Percentiles rank a stretch among this genome's conserved stretches.
Evolutionary conservation across 768 basidiomycete genomes (phyloP).

Genomic region (Steccherinum ochraceum): DNA sequence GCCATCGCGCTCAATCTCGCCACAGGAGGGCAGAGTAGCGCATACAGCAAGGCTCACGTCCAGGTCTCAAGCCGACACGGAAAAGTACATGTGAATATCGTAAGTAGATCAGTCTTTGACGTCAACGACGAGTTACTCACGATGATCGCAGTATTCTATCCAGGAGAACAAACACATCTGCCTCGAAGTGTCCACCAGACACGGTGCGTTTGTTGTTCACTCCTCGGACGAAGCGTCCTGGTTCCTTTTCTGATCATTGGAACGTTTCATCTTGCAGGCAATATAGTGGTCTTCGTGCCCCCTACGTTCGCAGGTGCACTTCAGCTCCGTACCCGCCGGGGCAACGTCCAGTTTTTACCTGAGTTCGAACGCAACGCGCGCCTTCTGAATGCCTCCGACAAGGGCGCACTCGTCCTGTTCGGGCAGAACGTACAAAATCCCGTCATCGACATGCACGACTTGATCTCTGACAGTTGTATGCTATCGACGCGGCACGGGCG

Average conservation of each 20-base stretch:
- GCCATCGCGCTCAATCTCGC: constrained; percentile 18
- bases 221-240: background rate
- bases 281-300: constrained; percentile 10
- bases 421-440: constrained; percentile 3
- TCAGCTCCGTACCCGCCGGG: constrained; percentile 2
- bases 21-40: constrained; percentile 8
- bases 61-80: constrained; percentile 15
- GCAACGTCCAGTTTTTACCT: constrained; percentile 10
- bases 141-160: constrained; percentile 6
- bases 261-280: constrained; percentile 1
- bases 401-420: constrained; percentile 10
- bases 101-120: constrained; percentile 2
- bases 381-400: constrained; percentile 9
- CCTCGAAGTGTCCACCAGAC: constrained; percentile 6
- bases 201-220: constrained; percentile 3
- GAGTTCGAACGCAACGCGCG: constrained; percentile 8
- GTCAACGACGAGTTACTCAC: background rate
- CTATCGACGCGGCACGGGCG: constrained; percentile 5
- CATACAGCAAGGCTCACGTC: constrained; percentile 8
- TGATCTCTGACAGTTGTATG: constrained; percentile 5
- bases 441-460: constrained; percentile 1
- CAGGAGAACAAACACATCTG: constrained; percentile 12
- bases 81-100: constrained; percentile 16
- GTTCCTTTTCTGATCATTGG: background rate
- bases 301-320: constrained; percentile 10